A percentile compares a stretch with the other conserved stretches of the same genome.
These are phyloP conservation scores for Exophiala phaeomuriformis DNA, from an alignment of 2,329 filamentous ascomycete genomes.

Conservation along the genomic window DNA sequence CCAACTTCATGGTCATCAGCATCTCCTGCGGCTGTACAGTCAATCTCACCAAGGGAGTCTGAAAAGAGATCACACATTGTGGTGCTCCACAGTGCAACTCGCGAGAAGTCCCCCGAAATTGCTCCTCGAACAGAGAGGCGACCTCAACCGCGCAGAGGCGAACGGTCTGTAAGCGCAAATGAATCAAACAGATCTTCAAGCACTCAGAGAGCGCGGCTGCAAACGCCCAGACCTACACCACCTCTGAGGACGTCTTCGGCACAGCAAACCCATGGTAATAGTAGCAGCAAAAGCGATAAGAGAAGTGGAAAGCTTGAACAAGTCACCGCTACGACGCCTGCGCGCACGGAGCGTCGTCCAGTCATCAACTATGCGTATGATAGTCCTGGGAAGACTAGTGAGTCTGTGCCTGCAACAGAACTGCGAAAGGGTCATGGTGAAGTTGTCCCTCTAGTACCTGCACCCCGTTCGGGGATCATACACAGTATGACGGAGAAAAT, in stretches of 20 bases:
- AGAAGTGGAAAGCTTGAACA: neutral
- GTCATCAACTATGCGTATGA: conserved; percentile 19
- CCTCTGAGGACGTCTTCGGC: conserved; percentile 27
- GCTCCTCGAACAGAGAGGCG: conserved; percentile 13
- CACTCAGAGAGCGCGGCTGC: conserved; percentile 32
- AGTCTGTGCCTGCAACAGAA: conserved; percentile 27
- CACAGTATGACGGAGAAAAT: too few species aligned
- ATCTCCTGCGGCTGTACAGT: conserved; percentile 40
- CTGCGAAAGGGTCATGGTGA: conserved; percentile 26
- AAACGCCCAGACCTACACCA: conserved; percentile 23
- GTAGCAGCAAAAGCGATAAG: conserved; percentile 19
- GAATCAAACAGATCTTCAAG: conserved; percentile 28
- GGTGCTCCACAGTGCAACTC: conserved; percentile 13
- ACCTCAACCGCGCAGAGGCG: neutral
- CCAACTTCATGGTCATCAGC: conserved; percentile 45
- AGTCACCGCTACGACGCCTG: conserved; percentile 4
- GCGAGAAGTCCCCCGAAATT: conserved; percentile 21
- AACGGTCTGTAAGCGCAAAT: conserved; percentile 9
- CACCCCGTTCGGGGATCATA: too few species aligned
- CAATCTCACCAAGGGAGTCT: conserved; percentile 24
- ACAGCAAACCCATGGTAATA: conserved; percentile 18
- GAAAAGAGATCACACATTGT: conserved; percentile 20
- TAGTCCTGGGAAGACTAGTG: conserved; percentile 22
- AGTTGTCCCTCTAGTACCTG: too few species aligned
- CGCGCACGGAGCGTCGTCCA: conserved; percentile 11